Evolutionary conservation across 148 eudicot genomes (phyloP).

Genomic region (Nepenthes mirabilis): DNA sequence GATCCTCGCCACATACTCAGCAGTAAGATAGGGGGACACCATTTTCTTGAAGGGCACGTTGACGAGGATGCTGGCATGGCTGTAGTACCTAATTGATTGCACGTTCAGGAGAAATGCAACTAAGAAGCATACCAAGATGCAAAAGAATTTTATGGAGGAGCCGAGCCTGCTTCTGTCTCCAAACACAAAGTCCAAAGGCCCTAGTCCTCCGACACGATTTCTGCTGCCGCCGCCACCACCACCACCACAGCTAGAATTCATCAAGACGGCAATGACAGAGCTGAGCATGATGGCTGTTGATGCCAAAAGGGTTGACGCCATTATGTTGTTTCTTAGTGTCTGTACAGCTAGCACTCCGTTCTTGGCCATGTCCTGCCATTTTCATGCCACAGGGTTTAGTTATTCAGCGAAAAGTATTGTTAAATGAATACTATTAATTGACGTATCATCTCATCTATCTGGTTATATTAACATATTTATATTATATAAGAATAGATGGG

Average conservation of each 20-base stretch:
- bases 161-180: slow-evolving; percentile 27
- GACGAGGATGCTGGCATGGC: slow-evolving; percentile 55
- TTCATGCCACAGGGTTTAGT: background rate
- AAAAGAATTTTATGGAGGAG: slow-evolving; percentile 38
- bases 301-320: slow-evolving; percentile 66
- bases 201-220: background rate
- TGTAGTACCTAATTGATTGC: slow-evolving; percentile 57
- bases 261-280: slow-evolving; percentile 46
- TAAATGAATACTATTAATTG: no score
- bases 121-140: slow-evolving; percentile 48
- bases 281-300: slow-evolving; percentile 57
- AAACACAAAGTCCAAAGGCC: slow-evolving; percentile 9
- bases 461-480: no score
- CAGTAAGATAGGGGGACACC: slow-evolving; percentile 10
- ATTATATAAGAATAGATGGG: no score
- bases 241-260: slow-evolving; percentile 9
- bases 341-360: slow-evolving; percentile 55
- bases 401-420: background rate
- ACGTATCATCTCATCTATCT: no score
- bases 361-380: slow-evolving; percentile 38
- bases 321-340: slow-evolving; percentile 63
- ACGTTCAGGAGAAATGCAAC: slow-evolving; percentile 37
- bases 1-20: slow-evolving; percentile 34
- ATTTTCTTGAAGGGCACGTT: slow-evolving; percentile 35
- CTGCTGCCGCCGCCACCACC: background rate